Evolutionary conservation across 208 protist genomes (phyloP), one percentile per base, ranked within the genome.

Genomic region (Novymonas esmeraldas): DNA sequence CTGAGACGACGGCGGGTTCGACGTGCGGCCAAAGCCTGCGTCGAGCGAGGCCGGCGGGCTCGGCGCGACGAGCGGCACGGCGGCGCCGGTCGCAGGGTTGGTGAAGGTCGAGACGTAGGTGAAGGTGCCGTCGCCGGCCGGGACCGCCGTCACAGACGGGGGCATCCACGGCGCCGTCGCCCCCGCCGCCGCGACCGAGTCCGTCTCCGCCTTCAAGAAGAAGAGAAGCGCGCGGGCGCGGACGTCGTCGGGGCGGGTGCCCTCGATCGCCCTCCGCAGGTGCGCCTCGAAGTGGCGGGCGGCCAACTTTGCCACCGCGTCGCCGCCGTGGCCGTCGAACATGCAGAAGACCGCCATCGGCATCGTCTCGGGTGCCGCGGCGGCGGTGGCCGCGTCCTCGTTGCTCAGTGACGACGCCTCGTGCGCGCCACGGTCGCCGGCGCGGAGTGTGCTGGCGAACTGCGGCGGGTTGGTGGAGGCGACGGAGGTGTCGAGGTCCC

Each of bases 311-410:
- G 89, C 85, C 48, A 90, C 82, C 20, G 84, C 83, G 49, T 91
- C 85, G 29, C 89, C 89, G 20, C 89, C 89, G 62, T 95, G 89
- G 0, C 89, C 89, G 64, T 95, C 89, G 75, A 95, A 92, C 34
- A 95, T 84, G 60, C 82, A 89, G 78, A 86, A 89, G 3, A 93
- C 82, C 3, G 82, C 84, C 84, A 90, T 90, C 11, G 83, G 76
- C 11, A 93, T 87, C 24, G 64, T 81, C 5, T 81, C 72, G 1
- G 31, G n/a, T n/a, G 6, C 28, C 22, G 41, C 18, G 49, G 26
- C 9, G 39, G 31, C 0, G 41, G 44, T 16, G 29, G 13, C 28
- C 31, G 28, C n/a, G 3, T 3, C 20, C 2, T 42, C 34, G 6
- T 22, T 20, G n/a, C n/a, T 20, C 33, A 2, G 24, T 2, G 2